Percentiles rank a stretch among this genome's conserved stretches.
These are phyloP conservation scores for Lasiosphaeria miniovina DNA, from an alignment of 495 filamentous ascomycete species.

Conservation along the genomic window DNA sequence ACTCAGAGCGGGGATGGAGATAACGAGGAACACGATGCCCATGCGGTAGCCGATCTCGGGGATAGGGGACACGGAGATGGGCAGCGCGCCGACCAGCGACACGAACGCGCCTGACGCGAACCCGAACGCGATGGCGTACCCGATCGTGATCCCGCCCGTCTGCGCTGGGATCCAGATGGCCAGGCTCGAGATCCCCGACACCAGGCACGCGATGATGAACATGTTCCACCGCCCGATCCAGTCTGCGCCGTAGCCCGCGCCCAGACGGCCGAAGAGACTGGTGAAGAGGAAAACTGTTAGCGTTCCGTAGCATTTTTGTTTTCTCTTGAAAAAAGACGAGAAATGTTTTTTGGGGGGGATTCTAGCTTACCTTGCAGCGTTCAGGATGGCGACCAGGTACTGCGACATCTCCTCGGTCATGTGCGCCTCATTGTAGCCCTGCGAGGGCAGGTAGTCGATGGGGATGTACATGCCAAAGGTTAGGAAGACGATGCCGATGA, in stretches of 20 bases:
- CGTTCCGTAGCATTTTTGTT: neutral
- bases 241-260: conserved; percentile 59
- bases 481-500: conserved; percentile 47
- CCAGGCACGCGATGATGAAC: conserved; percentile 43
- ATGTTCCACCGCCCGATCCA: conserved; percentile 60
- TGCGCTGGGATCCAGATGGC: conserved; percentile 54
- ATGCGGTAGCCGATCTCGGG: conserved; percentile 16
- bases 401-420: conserved; percentile 51
- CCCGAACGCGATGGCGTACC: conserved; percentile 13
- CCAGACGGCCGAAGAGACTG: conserved; percentile 53
- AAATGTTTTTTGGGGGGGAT: neutral
- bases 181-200: conserved; percentile 52
- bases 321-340: neutral
- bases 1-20: conserved; percentile 29
- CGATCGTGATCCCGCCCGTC: conserved; percentile 7
- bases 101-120: conserved; percentile 14
- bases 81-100: conserved; percentile 9
- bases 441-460: conserved; percentile 59
- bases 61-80: conserved; percentile 10
- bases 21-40: conserved; percentile 38
- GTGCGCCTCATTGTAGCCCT: conserved; percentile 46
- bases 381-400: conserved; percentile 65
- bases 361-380: conserved; percentile 39
- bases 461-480: conserved; percentile 57
- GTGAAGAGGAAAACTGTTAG: neutral